Base-by-base conservation (phyloP, 768 basidiomycete species). In the Tulasnella sp. region DNA sequence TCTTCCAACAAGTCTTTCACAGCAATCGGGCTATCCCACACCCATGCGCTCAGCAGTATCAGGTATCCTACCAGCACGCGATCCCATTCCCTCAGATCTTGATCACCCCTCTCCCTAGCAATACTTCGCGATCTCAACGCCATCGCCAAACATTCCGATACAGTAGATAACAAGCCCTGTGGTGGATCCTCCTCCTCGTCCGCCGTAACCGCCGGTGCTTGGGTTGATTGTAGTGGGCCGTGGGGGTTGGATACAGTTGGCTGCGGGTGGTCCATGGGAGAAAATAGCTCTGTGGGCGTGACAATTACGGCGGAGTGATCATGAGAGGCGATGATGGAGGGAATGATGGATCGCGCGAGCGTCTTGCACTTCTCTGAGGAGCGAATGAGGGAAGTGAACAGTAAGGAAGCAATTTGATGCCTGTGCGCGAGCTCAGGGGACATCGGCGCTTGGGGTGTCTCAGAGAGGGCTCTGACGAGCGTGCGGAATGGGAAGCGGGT, bases 11-110 rank as follows among this genome's bases (percentile, higher is more conserved):
- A 94, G 67, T 89, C 92, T 62, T 83, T 78, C 53, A 96, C 91
- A 0, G 87, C 84, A 53, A 76, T 79, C 0, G 92, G 83, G 65
- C 96, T 93, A 66, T 98, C 94, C 93, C 93, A 99, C 5, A 96
- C 75, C 96, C 96, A 99, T 62, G 92, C 90, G 3, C 81, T 77
- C 30, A 99, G 75, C 55, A 96, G 70, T 49, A 81, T 80, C 34
- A 98, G 74, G 67, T 97, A 94, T 0, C 84, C 87, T 7, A 89
- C 82, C 66, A 92, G 83, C 49, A 94, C 74, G 60, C 91, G 77
- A 62, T 92, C 91, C 91, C 92, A 97, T 66, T 96, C 93, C 50
- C 85, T 75, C 12, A 80, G 77, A 65, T 93, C 89, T 46, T 76
- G 75, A 24, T 66, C 60, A 7, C 71, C 73, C 4, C 83, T 82